These are phyloP conservation scores for Stephanodiscus triporus DNA, from an alignment of 108 stramenopile genomes.

Conservation along the genomic window DNA sequence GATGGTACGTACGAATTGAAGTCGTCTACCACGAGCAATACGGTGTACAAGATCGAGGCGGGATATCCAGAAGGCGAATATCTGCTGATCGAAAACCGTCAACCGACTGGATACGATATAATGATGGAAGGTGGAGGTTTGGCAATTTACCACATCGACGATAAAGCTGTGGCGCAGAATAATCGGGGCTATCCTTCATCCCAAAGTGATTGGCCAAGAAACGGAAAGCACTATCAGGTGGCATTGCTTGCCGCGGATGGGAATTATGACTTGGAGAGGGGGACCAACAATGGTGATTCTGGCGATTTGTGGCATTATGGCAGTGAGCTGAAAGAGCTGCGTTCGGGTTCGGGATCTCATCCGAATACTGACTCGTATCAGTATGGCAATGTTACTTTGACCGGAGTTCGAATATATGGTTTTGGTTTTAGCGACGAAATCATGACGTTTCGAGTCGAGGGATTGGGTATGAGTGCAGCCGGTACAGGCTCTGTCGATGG, in stretches of 20 bases:
- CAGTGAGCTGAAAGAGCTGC: conserved; percentile 31
- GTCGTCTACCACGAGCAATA: conserved; percentile 30
- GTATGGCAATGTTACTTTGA: conserved; percentile 31
- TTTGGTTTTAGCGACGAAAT: conserved; percentile 26
- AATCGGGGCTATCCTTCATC: conserved; percentile 57
- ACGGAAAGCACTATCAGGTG: conserved; percentile 71
- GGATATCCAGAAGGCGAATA: conserved; percentile 61
- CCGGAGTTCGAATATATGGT: conserved; percentile 51
- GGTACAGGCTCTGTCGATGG: too few relatives aligned
- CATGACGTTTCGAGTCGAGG: conserved; percentile 39
- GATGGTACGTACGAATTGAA: conserved; percentile 46
- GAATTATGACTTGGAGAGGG: conserved; percentile 70
- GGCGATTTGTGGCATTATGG: conserved; percentile 55
- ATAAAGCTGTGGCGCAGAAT: conserved; percentile 34
- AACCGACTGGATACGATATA: conserved; percentile 55
- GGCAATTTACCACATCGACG: conserved; percentile 70
- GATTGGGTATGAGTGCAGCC: background rate
- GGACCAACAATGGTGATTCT: conserved; percentile 54
- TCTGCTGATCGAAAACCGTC: conserved; percentile 73
- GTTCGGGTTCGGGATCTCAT: conserved; percentile 19
- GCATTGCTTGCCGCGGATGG: conserved; percentile 77
- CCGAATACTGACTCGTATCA: conserved; percentile 75
- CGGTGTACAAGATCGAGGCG: conserved; percentile 55
- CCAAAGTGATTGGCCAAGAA: conserved; percentile 61
- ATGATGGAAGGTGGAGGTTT: conserved; percentile 54